These are phyloP conservation scores for Talaromyces sp. DNA, from an alignment of 2,329 filamentous ascomycete species.

Conservation along the genomic window DNA sequence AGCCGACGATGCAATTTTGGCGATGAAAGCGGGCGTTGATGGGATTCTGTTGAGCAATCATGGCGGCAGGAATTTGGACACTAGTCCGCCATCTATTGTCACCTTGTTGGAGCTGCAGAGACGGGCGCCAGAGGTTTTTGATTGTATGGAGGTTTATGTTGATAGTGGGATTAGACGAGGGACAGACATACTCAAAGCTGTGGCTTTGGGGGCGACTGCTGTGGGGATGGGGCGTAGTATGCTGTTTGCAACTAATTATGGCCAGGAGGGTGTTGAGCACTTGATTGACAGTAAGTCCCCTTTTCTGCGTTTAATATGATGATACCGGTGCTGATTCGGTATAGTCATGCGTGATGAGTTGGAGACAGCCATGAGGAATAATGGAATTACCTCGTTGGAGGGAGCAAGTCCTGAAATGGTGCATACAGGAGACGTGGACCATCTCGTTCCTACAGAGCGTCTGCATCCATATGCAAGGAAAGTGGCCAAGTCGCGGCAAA, in stretches of 20 bases:
- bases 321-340: background rate
- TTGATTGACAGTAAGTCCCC: conserved; percentile 50
- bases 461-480: conserved; percentile 44
- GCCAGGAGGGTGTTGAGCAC: conserved; percentile 54
- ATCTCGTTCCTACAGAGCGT: conserved; percentile 43
- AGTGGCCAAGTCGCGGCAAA: conserved; percentile 23
- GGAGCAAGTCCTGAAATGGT: conserved; percentile 45
- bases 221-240: conserved; percentile 54
- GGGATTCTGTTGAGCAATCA: conserved; percentile 59
- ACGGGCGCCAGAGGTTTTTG: conserved; percentile 49
- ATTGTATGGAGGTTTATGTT: conserved; percentile 51
- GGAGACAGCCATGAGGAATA: conserved; percentile 48
- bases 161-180: conserved; percentile 55
- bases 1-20: conserved; percentile 53
- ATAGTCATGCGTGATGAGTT: conserved; percentile 47
- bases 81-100: conserved; percentile 48
- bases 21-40: conserved; percentile 49
- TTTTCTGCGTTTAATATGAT: background rate
- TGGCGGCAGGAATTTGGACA: conserved; percentile 56
- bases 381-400: conserved; percentile 44
- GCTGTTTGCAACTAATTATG: conserved; percentile 53
- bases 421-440: conserved; percentile 50
- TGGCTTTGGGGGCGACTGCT: conserved; percentile 53
- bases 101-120: conserved; percentile 53
- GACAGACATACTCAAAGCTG: conserved; percentile 54